These are phyloP conservation scores for Aspergillus candidus DNA, from an alignment of 2,329 filamentous ascomycete genomes.

Conservation along the genomic window DNA sequence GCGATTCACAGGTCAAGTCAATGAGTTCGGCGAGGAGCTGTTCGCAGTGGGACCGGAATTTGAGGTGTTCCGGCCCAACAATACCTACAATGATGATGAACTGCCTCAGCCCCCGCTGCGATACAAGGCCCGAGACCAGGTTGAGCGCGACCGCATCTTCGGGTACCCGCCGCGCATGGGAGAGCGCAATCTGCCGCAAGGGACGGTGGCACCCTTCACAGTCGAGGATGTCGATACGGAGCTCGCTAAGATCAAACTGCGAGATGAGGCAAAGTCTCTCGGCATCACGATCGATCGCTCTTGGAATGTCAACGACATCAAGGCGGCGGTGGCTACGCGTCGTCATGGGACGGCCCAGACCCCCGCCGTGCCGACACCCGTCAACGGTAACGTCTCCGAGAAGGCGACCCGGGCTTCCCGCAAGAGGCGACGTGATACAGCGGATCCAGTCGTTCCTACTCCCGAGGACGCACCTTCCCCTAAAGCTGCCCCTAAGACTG, in stretches of 20 bases:
- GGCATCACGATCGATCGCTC: conserved; percentile 16
- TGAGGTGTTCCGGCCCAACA: conserved; percentile 20
- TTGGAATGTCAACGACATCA: conserved; percentile 15
- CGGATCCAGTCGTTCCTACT: too few species aligned
- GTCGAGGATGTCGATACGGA: conserved; percentile 22
- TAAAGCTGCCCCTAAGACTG: too few species aligned
- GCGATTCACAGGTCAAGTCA: conserved; percentile 25
- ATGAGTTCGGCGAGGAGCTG: conserved; percentile 25
- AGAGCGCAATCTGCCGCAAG: conserved; percentile 25
- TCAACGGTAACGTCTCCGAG: too few species aligned
- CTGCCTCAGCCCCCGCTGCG: conserved; percentile 23
- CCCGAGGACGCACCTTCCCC: too few species aligned
- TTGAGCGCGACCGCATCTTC: conserved; percentile 25
- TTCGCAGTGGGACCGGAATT: conserved; percentile 19
- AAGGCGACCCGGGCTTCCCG: too few species aligned
- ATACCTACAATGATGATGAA: conserved; percentile 21
- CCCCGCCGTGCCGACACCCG: too few species aligned
- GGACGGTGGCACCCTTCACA: conserved; percentile 12
- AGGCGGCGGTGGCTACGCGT: conserved; percentile 11
- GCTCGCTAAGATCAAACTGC: conserved; percentile 16
- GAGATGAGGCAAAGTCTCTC: conserved; percentile 16
- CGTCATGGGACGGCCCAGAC: too few species aligned
- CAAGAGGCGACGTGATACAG: too few species aligned
- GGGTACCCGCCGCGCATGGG: conserved; percentile 28
- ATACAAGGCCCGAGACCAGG: conserved; percentile 22